A percentile compares a stretch with the other conserved stretches of the same genome.
These are phyloP conservation scores for Rasamsonia emersonii DNA, from an alignment of 2,329 filamentous ascomycete species.

Conservation along the genomic window DNA sequence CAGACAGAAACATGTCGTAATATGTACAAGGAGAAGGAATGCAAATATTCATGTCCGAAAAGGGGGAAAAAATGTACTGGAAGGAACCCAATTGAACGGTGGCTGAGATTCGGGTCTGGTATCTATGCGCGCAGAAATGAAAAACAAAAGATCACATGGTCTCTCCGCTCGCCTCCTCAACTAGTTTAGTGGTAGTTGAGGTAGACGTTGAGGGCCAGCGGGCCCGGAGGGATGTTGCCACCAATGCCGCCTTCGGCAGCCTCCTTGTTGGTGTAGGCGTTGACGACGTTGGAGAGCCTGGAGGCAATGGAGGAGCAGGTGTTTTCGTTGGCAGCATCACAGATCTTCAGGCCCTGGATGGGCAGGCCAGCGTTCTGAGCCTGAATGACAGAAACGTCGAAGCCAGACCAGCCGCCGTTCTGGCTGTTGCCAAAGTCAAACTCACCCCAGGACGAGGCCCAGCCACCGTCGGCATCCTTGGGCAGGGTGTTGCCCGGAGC, in stretches of 20 bases:
- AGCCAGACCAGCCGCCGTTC: constrained; percentile 27
- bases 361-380: constrained; percentile 20
- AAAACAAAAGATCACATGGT: constrained; percentile 3
- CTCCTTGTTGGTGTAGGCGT: constrained; percentile 25
- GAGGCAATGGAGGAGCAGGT: constrained; percentile 25
- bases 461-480: constrained; percentile 19
- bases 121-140: constrained; percentile 4
- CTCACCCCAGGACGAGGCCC: constrained; percentile 34
- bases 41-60: no score
- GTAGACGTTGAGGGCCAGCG: constrained; percentile 23
- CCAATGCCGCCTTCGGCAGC: constrained; percentile 22
- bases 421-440: constrained; percentile 26
- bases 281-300: constrained; percentile 14
- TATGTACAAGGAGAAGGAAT: no score
- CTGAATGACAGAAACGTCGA: constrained; percentile 34
- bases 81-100: no score
- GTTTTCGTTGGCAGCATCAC: constrained; percentile 14
- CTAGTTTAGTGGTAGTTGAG: constrained; percentile 18
- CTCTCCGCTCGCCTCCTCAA: no score
- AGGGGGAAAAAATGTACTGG: no score
- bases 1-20: no score
- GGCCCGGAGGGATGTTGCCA: constrained; percentile 16
- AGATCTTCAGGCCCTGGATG: constrained; percentile 28
- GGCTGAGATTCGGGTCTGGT: constrained; percentile 2
- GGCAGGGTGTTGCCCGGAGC: constrained; percentile 19